Percentiles rank a stretch among this genome's conserved stretches.
phyloP scores from a whole-genome alignment of 139 green algal species.

The Limnomonas spitsbergensis region DNA sequence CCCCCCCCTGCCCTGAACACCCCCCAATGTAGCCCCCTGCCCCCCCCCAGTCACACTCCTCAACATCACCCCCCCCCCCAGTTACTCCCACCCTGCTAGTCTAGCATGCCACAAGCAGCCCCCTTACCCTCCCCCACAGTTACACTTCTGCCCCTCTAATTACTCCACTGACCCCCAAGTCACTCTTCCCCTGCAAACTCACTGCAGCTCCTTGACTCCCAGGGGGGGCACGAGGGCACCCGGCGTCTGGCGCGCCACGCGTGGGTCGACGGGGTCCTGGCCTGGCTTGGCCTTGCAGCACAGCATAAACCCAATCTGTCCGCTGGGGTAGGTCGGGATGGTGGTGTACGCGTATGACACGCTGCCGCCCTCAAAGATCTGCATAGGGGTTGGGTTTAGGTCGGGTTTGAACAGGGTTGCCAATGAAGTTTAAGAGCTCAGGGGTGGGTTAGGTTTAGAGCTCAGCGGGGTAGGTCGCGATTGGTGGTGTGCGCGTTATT shows the following conservation, averaged over 20 bases:
- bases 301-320: conserved; percentile 97
- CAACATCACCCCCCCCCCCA: too few relatives aligned
- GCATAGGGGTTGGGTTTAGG: too few relatives aligned
- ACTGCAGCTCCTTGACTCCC: background rate
- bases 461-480: conserved; percentile 89
- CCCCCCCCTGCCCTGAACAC: too few relatives aligned
- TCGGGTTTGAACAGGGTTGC: background rate
- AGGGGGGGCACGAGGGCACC: background rate
- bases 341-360: conserved; percentile 93
- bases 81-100: too few relatives aligned
- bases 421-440: too few relatives aligned
- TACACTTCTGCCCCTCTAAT: too few relatives aligned
- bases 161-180: too few relatives aligned
- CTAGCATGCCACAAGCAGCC: too few relatives aligned
- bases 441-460: background rate
- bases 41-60: too few relatives aligned
- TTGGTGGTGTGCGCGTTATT: conserved; percentile 86
- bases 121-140: too few relatives aligned
- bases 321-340: conserved; percentile 96
- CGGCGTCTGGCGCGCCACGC: conserved; percentile 40
- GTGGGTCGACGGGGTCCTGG: conserved; percentile 40
- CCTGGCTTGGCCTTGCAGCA: conserved; percentile 74
- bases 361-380: conserved; percentile 78
- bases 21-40: too few relatives aligned
- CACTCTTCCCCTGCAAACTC: too few relatives aligned